These are phyloP conservation scores for Cetradonia linearis DNA, from an alignment of 495 filamentous ascomycete genomes.

Conservation along the genomic window DNA sequence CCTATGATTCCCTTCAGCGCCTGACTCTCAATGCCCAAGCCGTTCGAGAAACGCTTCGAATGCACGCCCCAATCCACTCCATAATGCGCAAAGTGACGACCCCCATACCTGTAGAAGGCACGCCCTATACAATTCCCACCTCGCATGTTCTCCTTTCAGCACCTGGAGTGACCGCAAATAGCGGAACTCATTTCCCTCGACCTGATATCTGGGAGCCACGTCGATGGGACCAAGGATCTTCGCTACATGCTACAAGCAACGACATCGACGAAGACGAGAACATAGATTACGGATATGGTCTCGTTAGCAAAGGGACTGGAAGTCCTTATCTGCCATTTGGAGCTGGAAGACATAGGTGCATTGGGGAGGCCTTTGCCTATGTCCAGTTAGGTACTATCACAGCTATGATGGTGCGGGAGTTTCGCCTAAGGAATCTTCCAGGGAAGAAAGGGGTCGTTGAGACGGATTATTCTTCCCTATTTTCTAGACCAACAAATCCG, in stretches of 20 bases:
- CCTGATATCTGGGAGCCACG: slow-evolving; percentile 76
- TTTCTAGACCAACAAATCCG: slow-evolving; percentile 50
- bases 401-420: slow-evolving; percentile 63
- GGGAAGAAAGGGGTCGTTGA: slow-evolving; percentile 57
- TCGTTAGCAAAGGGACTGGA: slow-evolving; percentile 73
- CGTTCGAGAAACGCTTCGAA: slow-evolving; percentile 70
- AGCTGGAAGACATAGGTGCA: slow-evolving; percentile 85
- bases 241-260: slow-evolving; percentile 36
- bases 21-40: slow-evolving; percentile 60
- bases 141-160: slow-evolving; percentile 69
- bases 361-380: slow-evolving; percentile 95
- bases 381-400: slow-evolving; percentile 80
- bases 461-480: slow-evolving; percentile 67
- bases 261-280: slow-evolving; percentile 57
- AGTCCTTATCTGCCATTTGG: slow-evolving; percentile 94
- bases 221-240: slow-evolving; percentile 61
- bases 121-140: slow-evolving; percentile 66
- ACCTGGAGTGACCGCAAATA: slow-evolving; percentile 64
- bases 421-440: slow-evolving; percentile 63
- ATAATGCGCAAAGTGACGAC: slow-evolving; percentile 78
- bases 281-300: slow-evolving; percentile 89
- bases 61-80: slow-evolving; percentile 74
- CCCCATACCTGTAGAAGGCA: slow-evolving; percentile 68
- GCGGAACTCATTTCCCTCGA: slow-evolving; percentile 67
- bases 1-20: slow-evolving; percentile 56